phyloP scores from a whole-genome alignment of 2,329 filamentous ascomycete genomes.

The Fusarium sp. region DNA sequence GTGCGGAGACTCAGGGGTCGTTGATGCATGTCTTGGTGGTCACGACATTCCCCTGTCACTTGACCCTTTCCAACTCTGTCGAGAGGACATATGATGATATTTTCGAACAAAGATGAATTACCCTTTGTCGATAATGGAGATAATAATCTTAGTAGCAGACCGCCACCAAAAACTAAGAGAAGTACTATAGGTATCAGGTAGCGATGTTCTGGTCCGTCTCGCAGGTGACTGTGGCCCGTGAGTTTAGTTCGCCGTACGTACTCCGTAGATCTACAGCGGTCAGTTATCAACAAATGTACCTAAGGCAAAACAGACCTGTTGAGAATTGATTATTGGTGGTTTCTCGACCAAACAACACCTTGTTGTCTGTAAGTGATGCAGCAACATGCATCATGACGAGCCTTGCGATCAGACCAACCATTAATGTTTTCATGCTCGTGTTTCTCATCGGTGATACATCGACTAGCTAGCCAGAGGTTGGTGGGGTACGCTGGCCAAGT shows the following conservation, averaged over 20 bases:
- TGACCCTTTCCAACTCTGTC: conserved; percentile 13
- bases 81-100: conserved; percentile 20
- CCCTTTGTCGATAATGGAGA: not conserved
- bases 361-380: not conserved
- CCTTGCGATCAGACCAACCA: conserved; percentile 14
- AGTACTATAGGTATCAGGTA: conserved; percentile 33
- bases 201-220: conserved; percentile 17
- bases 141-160: conserved; percentile 15
- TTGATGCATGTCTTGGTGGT: conserved; percentile 37
- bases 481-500: not conserved
- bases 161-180: not conserved
- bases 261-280: conserved; percentile 6
- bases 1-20: conserved; percentile 34
- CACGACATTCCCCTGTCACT: conserved; percentile 28
- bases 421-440: not conserved
- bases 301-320: not conserved
- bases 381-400: conserved; percentile 23
- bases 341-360: conserved; percentile 20
- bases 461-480: not conserved
- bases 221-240: conserved; percentile 8
- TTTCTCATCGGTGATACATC: conserved; percentile 12
- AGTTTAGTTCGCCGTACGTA: not conserved
- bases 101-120: not conserved
- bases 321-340: conserved; percentile 23
- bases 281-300: conserved; percentile 1